These are phyloP conservation scores for Colletotrichum noveboracense DNA, from an alignment of 2,329 filamentous ascomycete genomes.

Conservation along the genomic window DNA sequence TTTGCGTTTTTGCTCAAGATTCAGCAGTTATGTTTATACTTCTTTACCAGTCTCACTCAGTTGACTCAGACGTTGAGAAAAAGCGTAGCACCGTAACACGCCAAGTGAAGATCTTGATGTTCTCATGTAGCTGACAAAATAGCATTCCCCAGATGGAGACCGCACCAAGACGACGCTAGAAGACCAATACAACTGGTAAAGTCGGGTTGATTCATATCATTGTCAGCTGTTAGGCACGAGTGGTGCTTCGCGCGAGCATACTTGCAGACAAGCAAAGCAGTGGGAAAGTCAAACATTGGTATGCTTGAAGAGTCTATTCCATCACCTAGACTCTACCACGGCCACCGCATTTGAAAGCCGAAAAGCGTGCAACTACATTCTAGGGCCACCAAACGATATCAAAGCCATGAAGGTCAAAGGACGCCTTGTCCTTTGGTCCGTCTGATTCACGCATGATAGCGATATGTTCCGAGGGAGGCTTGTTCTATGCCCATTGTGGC, in stretches of 20 bases:
- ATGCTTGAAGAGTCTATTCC: neutral
- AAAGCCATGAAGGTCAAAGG: fast-evolving
- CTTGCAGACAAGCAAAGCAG: neutral
- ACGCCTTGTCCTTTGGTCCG: too few species aligned
- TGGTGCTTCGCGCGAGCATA: fast-evolving
- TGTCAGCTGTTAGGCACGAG: fast-evolving
- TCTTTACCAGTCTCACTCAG: neutral
- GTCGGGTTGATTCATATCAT: fast-evolving
- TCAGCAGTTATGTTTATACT: fast-evolving
- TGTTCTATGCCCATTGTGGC: fast-evolving
- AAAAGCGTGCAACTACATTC: fast-evolving
- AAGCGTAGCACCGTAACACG: neutral
- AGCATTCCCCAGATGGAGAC: fast-evolving
- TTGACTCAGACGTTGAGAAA: neutral
- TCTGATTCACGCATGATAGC: neutral
- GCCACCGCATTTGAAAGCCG: neutral
- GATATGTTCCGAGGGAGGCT: neutral
- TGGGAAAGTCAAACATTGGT: fast-evolving
- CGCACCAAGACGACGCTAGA: neutral
- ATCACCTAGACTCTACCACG: too few species aligned
- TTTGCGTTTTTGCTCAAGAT: neutral
- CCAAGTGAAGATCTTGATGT: neutral
- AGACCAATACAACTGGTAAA: neutral
- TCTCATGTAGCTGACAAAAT: neutral
- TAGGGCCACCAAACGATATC: fast-evolving